Conservation (phyloP, 192 early-diverging fungal species). For the Gaertneriomyces semiglobifer region DNA sequence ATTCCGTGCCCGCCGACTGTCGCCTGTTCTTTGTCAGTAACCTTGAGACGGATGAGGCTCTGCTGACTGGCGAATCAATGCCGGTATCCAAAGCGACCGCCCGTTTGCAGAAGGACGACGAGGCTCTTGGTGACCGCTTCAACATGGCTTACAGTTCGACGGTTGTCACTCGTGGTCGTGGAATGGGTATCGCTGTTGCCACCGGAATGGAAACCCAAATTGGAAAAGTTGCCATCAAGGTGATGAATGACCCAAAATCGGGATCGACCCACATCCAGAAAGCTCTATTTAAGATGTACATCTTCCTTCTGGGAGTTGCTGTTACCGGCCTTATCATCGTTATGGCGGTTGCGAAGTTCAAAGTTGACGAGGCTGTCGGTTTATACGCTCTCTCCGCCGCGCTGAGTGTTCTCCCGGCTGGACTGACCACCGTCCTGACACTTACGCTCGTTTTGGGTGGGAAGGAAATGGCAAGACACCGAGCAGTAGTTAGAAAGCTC, state of each 20-base stretch:
- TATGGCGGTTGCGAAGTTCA: conserved; percentile 38
- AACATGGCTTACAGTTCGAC: conserved; percentile 65
- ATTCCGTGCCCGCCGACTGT: conserved; percentile 75
- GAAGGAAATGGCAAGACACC: conserved; percentile 79
- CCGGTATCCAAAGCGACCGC: conserved; percentile 19
- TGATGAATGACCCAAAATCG: conserved; percentile 37
- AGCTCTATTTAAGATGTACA: conserved; percentile 40
- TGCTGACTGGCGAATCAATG: conserved; percentile 42
- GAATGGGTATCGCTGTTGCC: conserved; percentile 68
- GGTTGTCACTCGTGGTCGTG: conserved; percentile 67
- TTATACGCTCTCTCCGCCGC: conserved; percentile 76
- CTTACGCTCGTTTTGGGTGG: conserved; percentile 80
- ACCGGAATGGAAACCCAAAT: conserved; percentile 79
- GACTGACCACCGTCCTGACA: conserved; percentile 85
- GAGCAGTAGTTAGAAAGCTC: conserved; percentile 77
- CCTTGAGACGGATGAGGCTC: conserved; percentile 34
- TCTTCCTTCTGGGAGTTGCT: conserved; percentile 26
- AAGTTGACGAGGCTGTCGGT: conserved; percentile 80
- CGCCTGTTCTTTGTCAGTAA: conserved; percentile 49
- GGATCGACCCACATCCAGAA: conserved; percentile 54
- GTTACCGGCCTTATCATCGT: conserved; percentile 30
- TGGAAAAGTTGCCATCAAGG: conserved; percentile 62
- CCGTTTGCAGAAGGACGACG: not conserved
- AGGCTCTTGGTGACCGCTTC: conserved; percentile 30
- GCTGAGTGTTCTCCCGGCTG: conserved; percentile 86